phyloP scores from a whole-genome alignment of 2,329 filamentous ascomycete species.

The Ophiostoma novo-ulmi region DNA sequence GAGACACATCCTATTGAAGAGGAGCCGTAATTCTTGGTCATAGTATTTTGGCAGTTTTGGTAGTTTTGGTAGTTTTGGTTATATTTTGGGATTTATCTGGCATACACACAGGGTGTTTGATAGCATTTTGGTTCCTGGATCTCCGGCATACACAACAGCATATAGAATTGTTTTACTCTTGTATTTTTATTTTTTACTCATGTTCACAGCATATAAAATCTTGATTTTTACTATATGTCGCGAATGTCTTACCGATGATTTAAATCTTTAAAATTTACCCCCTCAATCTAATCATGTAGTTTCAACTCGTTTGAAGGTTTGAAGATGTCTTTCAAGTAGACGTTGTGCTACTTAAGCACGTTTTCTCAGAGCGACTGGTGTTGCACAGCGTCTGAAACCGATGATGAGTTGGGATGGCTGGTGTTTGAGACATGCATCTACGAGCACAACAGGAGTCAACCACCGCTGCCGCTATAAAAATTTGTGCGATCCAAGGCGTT shows the following conservation, averaged over 20 bases:
- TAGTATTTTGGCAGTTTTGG: neutral
- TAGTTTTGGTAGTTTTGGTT: neutral
- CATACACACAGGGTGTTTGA: too few species aligned
- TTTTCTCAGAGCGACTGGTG: neutral
- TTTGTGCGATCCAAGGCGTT: neutral
- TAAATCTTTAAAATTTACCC: too few species aligned
- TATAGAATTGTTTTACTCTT: too few species aligned
- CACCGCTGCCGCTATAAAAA: too few species aligned
- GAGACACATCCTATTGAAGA: slow-evolving; percentile 22
- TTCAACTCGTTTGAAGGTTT: neutral
- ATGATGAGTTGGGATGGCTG: neutral
- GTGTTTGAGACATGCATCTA: neutral
- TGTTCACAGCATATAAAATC: too few species aligned
- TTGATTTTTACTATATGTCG: too few species aligned
- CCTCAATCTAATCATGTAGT: too few species aligned
- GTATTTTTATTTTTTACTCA: too few species aligned
- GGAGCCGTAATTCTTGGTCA: slow-evolving; percentile 16
- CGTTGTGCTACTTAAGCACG: neutral
- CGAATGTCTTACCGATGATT: too few species aligned
- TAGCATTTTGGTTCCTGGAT: too few species aligned
- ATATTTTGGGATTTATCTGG: too few species aligned
- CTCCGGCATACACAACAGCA: too few species aligned
- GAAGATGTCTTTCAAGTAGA: neutral
- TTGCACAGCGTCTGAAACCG: neutral
- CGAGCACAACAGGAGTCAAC: neutral